Evolutionary conservation across 257 asterid species (phyloP).

Genomic region (Solanum sitiens): DNA sequence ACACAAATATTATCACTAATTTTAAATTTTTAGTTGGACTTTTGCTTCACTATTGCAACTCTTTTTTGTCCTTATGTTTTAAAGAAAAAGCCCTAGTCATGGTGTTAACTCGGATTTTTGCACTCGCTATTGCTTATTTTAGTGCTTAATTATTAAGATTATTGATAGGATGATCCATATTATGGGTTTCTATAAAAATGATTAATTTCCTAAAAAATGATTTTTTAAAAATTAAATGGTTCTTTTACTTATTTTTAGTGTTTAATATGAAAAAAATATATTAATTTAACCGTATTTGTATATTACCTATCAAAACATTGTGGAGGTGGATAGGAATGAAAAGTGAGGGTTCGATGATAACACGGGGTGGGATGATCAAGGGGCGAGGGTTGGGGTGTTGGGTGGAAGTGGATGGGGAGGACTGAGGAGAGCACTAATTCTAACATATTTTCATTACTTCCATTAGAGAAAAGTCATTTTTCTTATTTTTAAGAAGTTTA

Average conservation of each 20-base stretch:
- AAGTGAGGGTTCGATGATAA: background rate
- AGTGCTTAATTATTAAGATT: background rate
- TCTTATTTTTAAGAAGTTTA: no score
- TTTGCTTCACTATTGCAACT: background rate
- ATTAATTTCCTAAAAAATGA: background rate
- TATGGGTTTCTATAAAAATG: background rate
- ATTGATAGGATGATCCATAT: background rate
- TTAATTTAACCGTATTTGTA: no score
- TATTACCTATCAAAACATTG: background rate
- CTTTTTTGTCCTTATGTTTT: no score
- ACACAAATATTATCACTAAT: background rate
- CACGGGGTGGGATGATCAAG: background rate
- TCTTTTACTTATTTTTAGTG: background rate
- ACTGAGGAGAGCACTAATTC: no score
- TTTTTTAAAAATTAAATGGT: background rate
- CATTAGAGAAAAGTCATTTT: no score
- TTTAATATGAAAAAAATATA: no score
- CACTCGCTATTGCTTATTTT: background rate
- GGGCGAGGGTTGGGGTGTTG: background rate
- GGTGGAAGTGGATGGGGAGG: no score
- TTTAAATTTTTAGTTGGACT: background rate
- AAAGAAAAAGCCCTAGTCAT: background rate
- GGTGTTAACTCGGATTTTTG: background rate
- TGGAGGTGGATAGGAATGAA: background rate
- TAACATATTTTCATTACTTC: no score